Conservation (phyloP, 345 rosid genomes). For the Lepidium aucheri region DNA sequence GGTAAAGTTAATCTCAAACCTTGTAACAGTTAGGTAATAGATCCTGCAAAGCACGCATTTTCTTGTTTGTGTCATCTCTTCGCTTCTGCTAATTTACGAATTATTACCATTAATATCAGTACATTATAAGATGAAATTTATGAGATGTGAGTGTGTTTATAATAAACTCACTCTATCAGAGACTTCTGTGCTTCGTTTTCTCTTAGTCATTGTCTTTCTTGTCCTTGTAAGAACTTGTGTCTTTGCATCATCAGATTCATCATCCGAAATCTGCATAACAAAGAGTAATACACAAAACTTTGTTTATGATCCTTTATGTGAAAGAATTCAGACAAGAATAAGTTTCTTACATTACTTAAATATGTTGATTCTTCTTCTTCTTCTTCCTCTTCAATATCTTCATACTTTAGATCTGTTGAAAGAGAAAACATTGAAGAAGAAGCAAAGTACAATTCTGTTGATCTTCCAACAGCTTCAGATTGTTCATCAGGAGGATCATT, state of each 20-base stretch:
- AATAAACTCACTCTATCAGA: conserved; percentile 26
- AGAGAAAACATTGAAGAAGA: conserved; percentile 14
- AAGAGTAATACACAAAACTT: neutral
- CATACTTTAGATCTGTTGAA: conserved; percentile 11
- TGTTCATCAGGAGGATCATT: conserved; percentile 45
- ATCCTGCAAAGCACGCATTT: conserved; percentile 53
- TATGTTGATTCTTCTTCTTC: conserved; percentile 22
- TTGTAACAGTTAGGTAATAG: conserved; percentile 61
- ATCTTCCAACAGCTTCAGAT: conserved; percentile 39
- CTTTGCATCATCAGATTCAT: conserved; percentile 18
- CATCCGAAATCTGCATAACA: conserved; percentile 2
- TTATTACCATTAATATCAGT: neutral
- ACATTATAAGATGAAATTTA: neutral
- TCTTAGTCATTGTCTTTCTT: conserved; percentile 16
- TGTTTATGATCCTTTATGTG: neutral
- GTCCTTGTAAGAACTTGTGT: conserved; percentile 20
- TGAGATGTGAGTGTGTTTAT: neutral
- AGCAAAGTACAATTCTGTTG: conserved; percentile 14
- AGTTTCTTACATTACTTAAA: conserved; percentile 17
- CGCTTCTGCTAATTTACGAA: conserved; percentile 36
- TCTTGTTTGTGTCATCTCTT: conserved; percentile 60
- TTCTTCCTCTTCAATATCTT: conserved; percentile 21
- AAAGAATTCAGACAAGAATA: neutral
- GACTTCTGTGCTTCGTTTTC: conserved; percentile 31
- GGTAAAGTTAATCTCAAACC: conserved; percentile 29